phyloP scores from a whole-genome alignment of 2,329 filamentous ascomycete genomes.

The Blastomyces gilchristii region DNA sequence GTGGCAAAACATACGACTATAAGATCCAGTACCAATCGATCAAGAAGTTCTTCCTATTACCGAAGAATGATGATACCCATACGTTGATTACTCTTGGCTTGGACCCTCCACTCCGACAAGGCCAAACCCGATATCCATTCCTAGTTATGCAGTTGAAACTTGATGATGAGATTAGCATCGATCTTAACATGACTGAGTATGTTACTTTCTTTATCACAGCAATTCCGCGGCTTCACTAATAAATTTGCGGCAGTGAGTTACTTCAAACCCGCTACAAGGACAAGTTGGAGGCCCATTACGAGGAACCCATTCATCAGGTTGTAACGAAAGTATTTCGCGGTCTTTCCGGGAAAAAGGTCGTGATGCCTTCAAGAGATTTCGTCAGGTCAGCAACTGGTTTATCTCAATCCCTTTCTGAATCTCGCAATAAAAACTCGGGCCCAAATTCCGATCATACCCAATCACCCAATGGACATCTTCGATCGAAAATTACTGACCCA shows the following conservation, averaged over 20 bases:
- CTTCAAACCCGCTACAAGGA: constrained; percentile 79
- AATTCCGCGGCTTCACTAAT: not conserved
- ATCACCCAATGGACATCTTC: constrained; percentile 8
- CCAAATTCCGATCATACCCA: constrained; percentile 4
- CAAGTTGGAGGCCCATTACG: constrained; percentile 80
- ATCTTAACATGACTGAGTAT: constrained; percentile 83
- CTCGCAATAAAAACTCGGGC: constrained; percentile 4
- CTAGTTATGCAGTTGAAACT: constrained; percentile 98
- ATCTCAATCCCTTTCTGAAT: constrained; percentile 7
- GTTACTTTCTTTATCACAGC: constrained; percentile 13
- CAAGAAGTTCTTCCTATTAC: constrained; percentile 98
- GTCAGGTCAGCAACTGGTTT: constrained; percentile 45
- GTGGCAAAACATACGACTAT: constrained; percentile 99
- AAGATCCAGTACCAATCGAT: constrained; percentile 97
- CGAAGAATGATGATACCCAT: constrained; percentile 96
- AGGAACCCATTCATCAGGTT: constrained; percentile 85
- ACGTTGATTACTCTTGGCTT: constrained; percentile 89
- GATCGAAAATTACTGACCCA: constrained; percentile 11
- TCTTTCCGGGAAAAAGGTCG: constrained; percentile 87
- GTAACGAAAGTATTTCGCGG: constrained; percentile 93
- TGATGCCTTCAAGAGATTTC: constrained; percentile 89
- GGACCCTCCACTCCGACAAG: constrained; percentile 88
- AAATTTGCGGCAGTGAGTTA: constrained; percentile 45
- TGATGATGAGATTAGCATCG: constrained; percentile 92
- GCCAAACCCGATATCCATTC: constrained; percentile 95